Evolutionary conservation across 306 rosid genomes (phyloP).

Genomic region (Begonia loranthoides): DNA sequence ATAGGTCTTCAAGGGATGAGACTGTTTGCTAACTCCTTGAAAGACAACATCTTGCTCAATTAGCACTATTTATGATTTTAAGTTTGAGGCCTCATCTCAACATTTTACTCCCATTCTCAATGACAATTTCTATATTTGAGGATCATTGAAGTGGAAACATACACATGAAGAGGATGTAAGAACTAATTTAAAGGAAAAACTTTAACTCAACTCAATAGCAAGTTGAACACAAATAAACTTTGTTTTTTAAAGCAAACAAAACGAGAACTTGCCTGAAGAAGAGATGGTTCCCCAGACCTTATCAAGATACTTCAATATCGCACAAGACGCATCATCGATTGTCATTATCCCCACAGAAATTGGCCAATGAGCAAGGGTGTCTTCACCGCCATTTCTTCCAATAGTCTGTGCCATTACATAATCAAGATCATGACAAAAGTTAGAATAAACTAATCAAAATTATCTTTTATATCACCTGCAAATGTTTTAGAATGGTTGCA

Average conservation of each 20-base stretch:
- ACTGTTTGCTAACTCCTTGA: background rate
- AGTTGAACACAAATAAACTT: background rate
- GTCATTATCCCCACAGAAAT: slow-evolving; percentile 58
- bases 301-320: slow-evolving; percentile 72
- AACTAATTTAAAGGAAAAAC: too few relatives aligned
- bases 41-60: background rate
- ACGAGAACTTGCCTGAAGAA: slow-evolving; percentile 45
- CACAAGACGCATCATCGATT: slow-evolving; percentile 79
- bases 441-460: background rate
- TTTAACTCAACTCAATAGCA: too few relatives aligned
- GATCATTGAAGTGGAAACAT: too few relatives aligned
- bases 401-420: slow-evolving; percentile 34
- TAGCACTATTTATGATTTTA: too few relatives aligned
- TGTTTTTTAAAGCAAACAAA: background rate
- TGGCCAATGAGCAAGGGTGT: slow-evolving; percentile 97
- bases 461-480: slow-evolving; percentile 36
- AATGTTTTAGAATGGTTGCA: slow-evolving; percentile 67
- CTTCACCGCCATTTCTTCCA: slow-evolving; percentile 89
- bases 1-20: too few relatives aligned
- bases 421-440: slow-evolving; percentile 6
- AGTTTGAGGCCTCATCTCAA: too few relatives aligned
- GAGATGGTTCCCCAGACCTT: slow-evolving; percentile 78
- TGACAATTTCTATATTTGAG: too few relatives aligned
- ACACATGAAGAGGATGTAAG: too few relatives aligned
- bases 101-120: too few relatives aligned